Conservation (phyloP, 306 rosid species). For the Sphenostylis stenocarpa region DNA sequence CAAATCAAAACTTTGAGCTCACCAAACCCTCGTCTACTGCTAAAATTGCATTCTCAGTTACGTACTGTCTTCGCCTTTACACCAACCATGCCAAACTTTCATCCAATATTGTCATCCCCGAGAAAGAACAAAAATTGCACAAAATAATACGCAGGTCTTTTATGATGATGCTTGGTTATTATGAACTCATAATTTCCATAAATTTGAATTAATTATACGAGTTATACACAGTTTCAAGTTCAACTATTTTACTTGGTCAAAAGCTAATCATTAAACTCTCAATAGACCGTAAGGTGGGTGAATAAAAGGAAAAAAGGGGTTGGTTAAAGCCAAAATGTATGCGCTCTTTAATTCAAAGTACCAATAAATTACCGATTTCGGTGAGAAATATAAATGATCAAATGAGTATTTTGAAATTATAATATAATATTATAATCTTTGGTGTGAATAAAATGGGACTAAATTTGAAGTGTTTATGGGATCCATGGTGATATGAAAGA, state of each 20-base stretch:
- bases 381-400: background rate
- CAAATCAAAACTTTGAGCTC: constrained; percentile 30
- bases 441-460: no score
- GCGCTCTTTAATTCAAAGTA: background rate
- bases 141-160: background rate
- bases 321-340: background rate
- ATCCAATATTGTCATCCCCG: background rate
- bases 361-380: background rate
- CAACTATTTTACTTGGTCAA: background rate
- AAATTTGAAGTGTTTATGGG: no score
- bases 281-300: background rate
- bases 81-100: constrained; percentile 29
- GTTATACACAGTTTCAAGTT: background rate
- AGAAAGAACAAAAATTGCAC: no score
- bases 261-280: background rate
- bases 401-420: background rate
- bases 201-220: background rate
- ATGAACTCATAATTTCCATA: background rate
- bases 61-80: constrained; percentile 19
- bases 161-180: background rate
- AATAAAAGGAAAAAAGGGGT: background rate
- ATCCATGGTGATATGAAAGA: no score
- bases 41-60: background rate
- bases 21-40: background rate
- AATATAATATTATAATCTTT: no score